Conservation (phyloP, 805 yeast genomes). For the Hanseniaspora guilliermondii region DNA sequence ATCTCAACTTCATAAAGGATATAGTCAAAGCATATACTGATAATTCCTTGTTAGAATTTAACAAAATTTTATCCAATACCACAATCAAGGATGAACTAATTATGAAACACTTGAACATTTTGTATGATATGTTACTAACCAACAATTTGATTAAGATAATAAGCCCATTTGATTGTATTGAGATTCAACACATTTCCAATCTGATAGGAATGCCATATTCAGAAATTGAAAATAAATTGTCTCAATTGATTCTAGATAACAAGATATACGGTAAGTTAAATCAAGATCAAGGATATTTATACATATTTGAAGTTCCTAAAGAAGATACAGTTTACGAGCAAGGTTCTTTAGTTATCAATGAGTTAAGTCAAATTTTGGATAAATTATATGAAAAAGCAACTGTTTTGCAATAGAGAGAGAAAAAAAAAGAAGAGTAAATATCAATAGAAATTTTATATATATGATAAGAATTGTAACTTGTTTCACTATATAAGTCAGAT, state of each 20-base stretch:
- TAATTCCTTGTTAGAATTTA: conserved; percentile 84
- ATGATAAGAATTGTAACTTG: not conserved
- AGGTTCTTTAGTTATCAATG: conserved; percentile 72
- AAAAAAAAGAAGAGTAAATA: too few relatives aligned
- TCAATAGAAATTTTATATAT: not conserved
- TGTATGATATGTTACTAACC: conserved; percentile 84
- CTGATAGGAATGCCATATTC: conserved; percentile 76
- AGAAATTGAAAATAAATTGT: conserved; percentile 85
- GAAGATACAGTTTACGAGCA: conserved; percentile 81
- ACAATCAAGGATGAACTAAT: conserved; percentile 60
- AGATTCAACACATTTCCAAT: conserved; percentile 73
- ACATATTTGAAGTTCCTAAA: conserved; percentile 78
- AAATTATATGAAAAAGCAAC: conserved; percentile 88
- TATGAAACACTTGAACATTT: conserved; percentile 80
- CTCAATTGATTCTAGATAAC: conserved; percentile 92
- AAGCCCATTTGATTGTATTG: conserved; percentile 95
- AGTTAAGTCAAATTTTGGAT: conserved; percentile 80
- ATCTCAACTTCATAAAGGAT: conserved; percentile 91
- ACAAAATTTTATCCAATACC: conserved; percentile 61
- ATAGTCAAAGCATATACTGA: conserved; percentile 81
- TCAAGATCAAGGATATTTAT: conserved; percentile 96
- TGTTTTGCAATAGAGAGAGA: conserved; percentile 50
- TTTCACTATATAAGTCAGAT: too few relatives aligned
- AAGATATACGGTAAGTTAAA: conserved; percentile 93
- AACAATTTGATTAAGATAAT: conserved; percentile 88